Percentiles rank a stretch among this genome's conserved stretches.
Evolutionary conservation across 2,329 filamentous ascomycete species (phyloP).

Genomic region (Huntiella abstrusa): DNA sequence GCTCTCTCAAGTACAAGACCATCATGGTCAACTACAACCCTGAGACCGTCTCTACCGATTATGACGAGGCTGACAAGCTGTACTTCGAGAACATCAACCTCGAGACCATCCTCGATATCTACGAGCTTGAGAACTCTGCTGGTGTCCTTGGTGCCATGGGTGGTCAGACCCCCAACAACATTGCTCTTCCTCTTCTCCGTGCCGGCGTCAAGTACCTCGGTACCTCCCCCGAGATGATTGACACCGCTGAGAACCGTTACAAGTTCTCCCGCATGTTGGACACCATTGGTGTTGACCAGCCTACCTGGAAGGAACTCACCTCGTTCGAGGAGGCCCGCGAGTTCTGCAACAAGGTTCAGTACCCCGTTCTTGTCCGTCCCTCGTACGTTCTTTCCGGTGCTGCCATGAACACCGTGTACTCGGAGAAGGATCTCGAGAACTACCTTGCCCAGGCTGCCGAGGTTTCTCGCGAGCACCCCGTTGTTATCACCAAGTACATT

Average conservation of each 20-base stretch:
- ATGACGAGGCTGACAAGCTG: constrained; percentile 80
- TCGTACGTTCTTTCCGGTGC: constrained; percentile 95
- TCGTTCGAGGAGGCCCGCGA: constrained; percentile 76
- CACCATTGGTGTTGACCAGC: constrained; percentile 84
- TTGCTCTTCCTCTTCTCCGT: constrained; percentile 73
- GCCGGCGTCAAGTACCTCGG: constrained; percentile 83
- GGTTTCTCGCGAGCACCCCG: constrained; percentile 85
- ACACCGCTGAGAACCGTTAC: constrained; percentile 90
- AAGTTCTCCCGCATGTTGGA: constrained; percentile 98
- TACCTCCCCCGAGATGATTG: constrained; percentile 97
- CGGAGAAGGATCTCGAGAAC: constrained; percentile 71
- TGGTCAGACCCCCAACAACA: constrained; percentile 95
- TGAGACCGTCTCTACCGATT: constrained; percentile 78
- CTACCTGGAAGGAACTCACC: constrained; percentile 92
- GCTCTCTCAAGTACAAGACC: constrained; percentile 72
- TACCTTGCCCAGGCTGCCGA: constrained; percentile 83
- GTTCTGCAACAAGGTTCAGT: constrained; percentile 78
- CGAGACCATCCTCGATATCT: constrained; percentile 84
- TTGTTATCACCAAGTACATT: constrained; percentile 98
- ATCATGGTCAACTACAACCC: constrained; percentile 94
- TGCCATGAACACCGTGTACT: constrained; percentile 99
- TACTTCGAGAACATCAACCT: constrained; percentile 94
- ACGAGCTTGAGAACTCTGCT: constrained; percentile 63
- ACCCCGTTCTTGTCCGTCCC: constrained; percentile 85
- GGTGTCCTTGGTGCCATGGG: constrained; percentile 92